Evolutionary conservation across 2,329 filamentous ascomycete species (phyloP).

Genomic region (Dactylellina sp.): DNA sequence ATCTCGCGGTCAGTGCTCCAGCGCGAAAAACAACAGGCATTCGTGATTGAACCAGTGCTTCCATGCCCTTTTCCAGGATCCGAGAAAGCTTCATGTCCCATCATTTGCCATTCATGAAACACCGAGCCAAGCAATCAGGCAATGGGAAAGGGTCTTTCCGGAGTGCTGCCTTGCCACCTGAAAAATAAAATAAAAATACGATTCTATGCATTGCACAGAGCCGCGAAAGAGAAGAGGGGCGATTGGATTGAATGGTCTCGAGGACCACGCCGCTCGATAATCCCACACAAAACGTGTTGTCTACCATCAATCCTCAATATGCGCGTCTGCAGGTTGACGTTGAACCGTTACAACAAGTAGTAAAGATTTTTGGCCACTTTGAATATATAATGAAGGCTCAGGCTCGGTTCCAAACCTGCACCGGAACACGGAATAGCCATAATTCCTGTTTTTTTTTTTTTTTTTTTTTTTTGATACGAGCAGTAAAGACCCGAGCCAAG

Average conservation of each 20-base stretch:
- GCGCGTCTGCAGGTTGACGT: no score
- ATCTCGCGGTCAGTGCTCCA: conserved; percentile 14
- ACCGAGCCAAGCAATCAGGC: conserved; percentile 43
- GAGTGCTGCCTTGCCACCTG: conserved; percentile 32
- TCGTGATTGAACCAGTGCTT: conserved; percentile 36
- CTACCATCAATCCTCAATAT: no score
- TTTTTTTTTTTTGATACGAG: no score
- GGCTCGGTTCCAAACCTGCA: no score
- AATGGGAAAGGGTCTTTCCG: conserved; percentile 25
- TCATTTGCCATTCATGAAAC: conserved; percentile 49
- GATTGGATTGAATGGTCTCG: background rate
- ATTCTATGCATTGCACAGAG: conserved; percentile 8
- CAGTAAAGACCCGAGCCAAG: no score
- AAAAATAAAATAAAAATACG: conserved; percentile 2
- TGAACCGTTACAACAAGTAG: no score
- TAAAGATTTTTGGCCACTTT: no score
- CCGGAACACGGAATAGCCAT: no score
- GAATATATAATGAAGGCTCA: no score
- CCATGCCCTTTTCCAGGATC: conserved; percentile 39
- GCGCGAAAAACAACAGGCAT: conserved; percentile 42
- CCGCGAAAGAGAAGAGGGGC: conserved; percentile 6
- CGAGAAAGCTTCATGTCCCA: conserved; percentile 20
- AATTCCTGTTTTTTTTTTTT: no score
- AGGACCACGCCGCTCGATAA: background rate
- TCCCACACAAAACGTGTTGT: no score